Evolutionary conservation across 1,284 basidiomycete species (phyloP), one percentile per base, ranked within the genome.

Genomic region (Testicularia cyperi): DNA sequence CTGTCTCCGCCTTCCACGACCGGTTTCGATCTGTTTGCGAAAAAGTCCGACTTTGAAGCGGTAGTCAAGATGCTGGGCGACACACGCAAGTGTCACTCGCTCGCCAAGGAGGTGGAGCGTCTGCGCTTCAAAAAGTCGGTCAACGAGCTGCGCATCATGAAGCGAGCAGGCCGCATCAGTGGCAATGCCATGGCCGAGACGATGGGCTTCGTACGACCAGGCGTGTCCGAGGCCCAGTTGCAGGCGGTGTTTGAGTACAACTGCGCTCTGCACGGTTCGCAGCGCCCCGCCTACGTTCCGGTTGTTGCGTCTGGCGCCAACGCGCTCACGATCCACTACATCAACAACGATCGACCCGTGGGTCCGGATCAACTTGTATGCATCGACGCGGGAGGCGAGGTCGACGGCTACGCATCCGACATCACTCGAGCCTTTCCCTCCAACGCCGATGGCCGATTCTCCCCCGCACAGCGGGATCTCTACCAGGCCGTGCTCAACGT

Each of bases 401-500:
- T 49, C 27, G 90, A 88, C 61, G 90, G 90, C 37, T 98, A 98
- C 73, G 90, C 91, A 2, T 92, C 90, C 30, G 94, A 98, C 77
- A 96, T 98, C 66, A 96, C 92, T 6, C 87, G 94, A 29, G 92
- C 92, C 13, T 96, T 86, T 75, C 94, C 95, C 1, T 86, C 84
- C 12, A 57, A 62, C 4, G 43, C 48, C 16, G 38, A 65, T 29
- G 57, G 64, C 0, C 36, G 31, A 14, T 98, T 97, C 77, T 86
- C 85, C 1, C 70, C 81, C 0, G 81, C 92, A 1, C 95, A 99
- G 74, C 81, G 82, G 20, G 91, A 92, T 45, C 83, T 99, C 10
- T 99, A 99, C 78, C 80, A 84, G 8, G 89, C 87, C 6, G 84
- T 92, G 3, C 81, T 92, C n/a, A 79, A 82, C 13, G 86, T 83